phyloP scores from a whole-genome alignment of 371 early-diverging fungal genomes.

The Rhizopus arrhizus region DNA sequence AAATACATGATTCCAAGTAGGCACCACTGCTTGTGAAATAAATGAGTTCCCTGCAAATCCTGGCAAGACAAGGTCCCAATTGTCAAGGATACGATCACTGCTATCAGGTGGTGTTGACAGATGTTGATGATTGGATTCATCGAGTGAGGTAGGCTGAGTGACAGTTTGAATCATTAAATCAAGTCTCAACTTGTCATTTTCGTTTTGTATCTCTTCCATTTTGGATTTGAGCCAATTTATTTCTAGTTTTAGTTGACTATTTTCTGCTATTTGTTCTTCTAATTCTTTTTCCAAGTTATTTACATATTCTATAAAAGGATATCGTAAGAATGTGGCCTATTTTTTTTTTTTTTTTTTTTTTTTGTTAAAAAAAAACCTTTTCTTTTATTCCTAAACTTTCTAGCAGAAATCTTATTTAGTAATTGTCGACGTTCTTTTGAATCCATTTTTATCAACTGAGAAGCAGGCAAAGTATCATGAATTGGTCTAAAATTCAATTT shows the following conservation, averaged over 20 bases:
- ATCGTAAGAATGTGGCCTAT: slow-evolving; percentile 6
- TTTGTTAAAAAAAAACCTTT: slow-evolving; percentile 61
- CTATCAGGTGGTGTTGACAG: slow-evolving; percentile 4
- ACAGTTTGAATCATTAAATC: slow-evolving; percentile 31
- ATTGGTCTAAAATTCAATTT: slow-evolving; percentile 26
- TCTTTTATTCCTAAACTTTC: slow-evolving; percentile 85
- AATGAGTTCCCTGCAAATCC: slow-evolving; percentile 14
- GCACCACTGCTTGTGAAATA: slow-evolving; percentile 44
- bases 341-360: neutral
- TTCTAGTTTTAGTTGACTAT: slow-evolving; percentile 57
- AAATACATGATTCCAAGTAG: slow-evolving; percentile 36
- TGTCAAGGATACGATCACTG: slow-evolving; percentile 3
- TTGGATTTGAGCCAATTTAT: slow-evolving; percentile 42
- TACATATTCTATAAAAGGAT: slow-evolving; percentile 68
- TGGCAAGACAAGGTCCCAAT: neutral
- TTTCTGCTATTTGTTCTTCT: slow-evolving; percentile 54
- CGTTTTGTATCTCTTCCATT: slow-evolving; percentile 35
- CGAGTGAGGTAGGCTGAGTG: neutral
- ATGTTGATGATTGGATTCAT: too few species aligned
- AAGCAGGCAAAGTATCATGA: slow-evolving; percentile 27
- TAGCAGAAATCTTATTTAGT: slow-evolving; percentile 88
- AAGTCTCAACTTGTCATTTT: slow-evolving; percentile 39
- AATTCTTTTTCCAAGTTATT: slow-evolving; percentile 66
- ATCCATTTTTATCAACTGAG: slow-evolving; percentile 61
- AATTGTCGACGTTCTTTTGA: slow-evolving; percentile 86